Conservation (phyloP, 2,329 filamentous ascomycete species). For the Pestalotiopsis sp. region DNA sequence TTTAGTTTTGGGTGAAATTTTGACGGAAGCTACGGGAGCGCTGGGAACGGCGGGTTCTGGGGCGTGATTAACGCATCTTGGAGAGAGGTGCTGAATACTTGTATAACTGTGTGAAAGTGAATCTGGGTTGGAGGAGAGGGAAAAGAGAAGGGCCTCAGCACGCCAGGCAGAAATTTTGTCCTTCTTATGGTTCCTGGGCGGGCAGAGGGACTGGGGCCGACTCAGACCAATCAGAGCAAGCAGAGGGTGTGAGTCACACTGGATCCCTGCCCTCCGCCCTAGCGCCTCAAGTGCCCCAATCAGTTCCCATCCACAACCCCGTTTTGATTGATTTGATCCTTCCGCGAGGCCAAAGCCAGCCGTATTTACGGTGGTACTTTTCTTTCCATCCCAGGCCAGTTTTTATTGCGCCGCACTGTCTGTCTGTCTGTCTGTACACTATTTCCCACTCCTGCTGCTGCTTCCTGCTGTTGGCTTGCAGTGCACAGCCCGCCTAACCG, state of each 20-base stretch:
- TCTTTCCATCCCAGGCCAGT: background rate
- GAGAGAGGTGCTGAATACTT: constrained; percentile 37
- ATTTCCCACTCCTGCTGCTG: background rate
- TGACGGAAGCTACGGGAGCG: constrained; percentile 44
- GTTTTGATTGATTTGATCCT: background rate
- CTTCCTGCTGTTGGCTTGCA: background rate
- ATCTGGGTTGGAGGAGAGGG: constrained; percentile 26
- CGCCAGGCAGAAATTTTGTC: constrained; percentile 10
- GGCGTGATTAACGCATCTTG: constrained; percentile 62
- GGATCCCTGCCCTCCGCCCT: background rate
- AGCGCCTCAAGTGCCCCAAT: background rate
- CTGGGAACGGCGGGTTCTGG: constrained; percentile 34
- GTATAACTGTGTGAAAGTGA: constrained; percentile 30
- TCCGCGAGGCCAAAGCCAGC: background rate
- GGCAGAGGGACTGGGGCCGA: background rate
- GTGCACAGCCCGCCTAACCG: background rate
- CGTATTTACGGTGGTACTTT: background rate
- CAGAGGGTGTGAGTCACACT: constrained; percentile 10
- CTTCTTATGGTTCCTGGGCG: constrained; percentile 9
- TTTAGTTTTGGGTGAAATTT: constrained; percentile 52
- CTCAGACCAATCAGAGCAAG: constrained; percentile 12
- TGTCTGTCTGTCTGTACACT: background rate
- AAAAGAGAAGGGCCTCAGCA: constrained; percentile 23
- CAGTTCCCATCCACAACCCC: background rate
- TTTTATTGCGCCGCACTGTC: background rate